Percentiles rank a stretch among this genome's conserved stretches.
Conservation (phyloP, 164 flowering plant species). For the Vitis rotundifolia region DNA sequence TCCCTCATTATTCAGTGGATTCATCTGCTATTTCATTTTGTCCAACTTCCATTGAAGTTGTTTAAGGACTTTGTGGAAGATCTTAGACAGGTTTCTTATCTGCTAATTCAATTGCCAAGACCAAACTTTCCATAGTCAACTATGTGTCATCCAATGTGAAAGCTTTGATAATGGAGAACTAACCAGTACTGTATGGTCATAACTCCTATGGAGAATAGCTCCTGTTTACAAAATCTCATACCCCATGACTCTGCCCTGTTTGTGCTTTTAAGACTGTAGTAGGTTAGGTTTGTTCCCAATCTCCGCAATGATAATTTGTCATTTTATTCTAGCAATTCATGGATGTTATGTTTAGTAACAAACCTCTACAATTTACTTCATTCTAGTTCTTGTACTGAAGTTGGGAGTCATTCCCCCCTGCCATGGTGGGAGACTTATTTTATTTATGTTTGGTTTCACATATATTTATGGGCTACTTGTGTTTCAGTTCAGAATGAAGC, state of each 20-base stretch:
- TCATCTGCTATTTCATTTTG: conserved; percentile 3
- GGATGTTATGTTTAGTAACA: too few species aligned
- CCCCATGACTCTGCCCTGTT: background rate
- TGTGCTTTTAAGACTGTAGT: background rate
- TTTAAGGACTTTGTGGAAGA: conserved; percentile 3
- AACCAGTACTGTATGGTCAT: background rate
- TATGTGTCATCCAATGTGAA: conserved; percentile 5
- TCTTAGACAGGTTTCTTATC: conserved; percentile 1
- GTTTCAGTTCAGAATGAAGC: too few species aligned
- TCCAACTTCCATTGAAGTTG: background rate
- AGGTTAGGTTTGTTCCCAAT: background rate
- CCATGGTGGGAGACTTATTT: too few species aligned
- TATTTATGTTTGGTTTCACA: too few species aligned
- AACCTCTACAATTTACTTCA: too few species aligned
- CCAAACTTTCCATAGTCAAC: background rate
- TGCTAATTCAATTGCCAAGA: background rate
- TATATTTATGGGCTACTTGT: too few species aligned
- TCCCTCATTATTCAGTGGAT: background rate
- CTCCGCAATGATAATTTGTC: too few species aligned
- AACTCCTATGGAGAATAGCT: background rate
- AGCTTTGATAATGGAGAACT: conserved; percentile 1
- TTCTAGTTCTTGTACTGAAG: too few species aligned
- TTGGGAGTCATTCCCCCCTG: too few species aligned
- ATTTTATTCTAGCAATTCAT: too few species aligned
- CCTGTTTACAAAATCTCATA: background rate